Evolutionary conservation across 169 alveolate genomes (phyloP), one percentile per base, ranked within the genome.

Genomic region (Babesia bigemina): DNA sequence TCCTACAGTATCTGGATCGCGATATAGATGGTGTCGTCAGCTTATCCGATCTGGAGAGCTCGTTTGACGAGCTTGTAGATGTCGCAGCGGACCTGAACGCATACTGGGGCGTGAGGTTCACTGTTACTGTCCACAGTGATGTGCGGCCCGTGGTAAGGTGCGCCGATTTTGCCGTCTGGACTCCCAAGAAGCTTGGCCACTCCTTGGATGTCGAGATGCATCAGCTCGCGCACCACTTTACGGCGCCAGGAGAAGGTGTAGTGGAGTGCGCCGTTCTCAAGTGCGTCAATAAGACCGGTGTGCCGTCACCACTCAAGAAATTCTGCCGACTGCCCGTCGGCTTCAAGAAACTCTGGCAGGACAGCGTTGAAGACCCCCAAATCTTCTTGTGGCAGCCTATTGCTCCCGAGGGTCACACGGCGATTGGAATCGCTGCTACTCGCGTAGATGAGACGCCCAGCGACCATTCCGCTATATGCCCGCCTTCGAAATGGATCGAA

Each of bases 401-500:
- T 45, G 74, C 88, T 21, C 88, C 88, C 24, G 67, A 72, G 61
- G 85, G 85, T 2, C 59, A 72, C 69, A 39, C 65, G 29, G 63
- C 84, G 45, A 21, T 81, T n/a, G 88, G 88, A 4, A 28, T 81
- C 29, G 74, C 71, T 16, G 88, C 88, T 21, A 61, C 88, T 21
- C 22, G 74, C 44, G 71, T 63, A 19, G 71, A 52, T 19, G 75
- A 81, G 28, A 21, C 14, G 10, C 88, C 88, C 16, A 58, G 74
- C 52, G 77, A 36, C 28, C 56, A 49, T 39, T 33, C 72, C 28
- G 74, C 73, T 17, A 49, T 50, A 19, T 81, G 88, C 65, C 50
- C 48, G 60, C 88, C 88, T 8, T 17, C 50, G 10, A 73, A 81
- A 47, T 79, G 87, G 87, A 60, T 72, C 26, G 83, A 79, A 62